A percentile compares a stretch with the other conserved stretches of the same genome.
These are phyloP conservation scores for Vararia minispora DNA, from an alignment of 768 basidiomycete species.

Conservation along the genomic window DNA sequence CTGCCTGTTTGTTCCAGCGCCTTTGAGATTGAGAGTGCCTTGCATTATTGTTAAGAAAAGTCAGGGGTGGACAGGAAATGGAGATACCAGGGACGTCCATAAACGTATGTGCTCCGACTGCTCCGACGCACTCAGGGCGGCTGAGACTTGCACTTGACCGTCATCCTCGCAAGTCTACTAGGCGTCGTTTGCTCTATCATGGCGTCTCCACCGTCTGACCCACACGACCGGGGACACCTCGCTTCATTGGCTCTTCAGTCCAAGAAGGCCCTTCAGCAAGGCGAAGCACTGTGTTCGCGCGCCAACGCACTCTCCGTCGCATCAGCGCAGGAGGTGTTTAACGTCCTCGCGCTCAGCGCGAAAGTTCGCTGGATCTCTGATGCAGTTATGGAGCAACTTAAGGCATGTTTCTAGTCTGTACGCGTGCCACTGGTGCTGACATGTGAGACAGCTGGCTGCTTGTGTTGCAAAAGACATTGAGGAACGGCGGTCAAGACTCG, in stretches of 20 bases:
- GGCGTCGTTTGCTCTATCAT: slow-evolving; percentile 7
- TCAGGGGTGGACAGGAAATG: too few relatives aligned
- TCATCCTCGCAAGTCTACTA: too few relatives aligned
- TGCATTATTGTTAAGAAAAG: too few relatives aligned
- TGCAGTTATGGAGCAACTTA: slow-evolving; percentile 66
- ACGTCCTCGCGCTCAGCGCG: slow-evolving; percentile 69
- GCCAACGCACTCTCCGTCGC: slow-evolving; percentile 53
- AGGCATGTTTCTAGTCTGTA: too few relatives aligned
- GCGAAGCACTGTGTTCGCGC: slow-evolving; percentile 60
- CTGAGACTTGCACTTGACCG: not conserved
- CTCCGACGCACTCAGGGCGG: slow-evolving; percentile 4
- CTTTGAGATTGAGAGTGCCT: too few relatives aligned
- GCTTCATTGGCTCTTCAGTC: slow-evolving; percentile 71
- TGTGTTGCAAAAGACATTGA: slow-evolving; percentile 67
- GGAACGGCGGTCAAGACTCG: slow-evolving; percentile 51
- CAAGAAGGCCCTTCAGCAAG: slow-evolving; percentile 72
- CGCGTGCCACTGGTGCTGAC: not conserved
- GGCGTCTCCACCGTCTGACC: slow-evolving; percentile 14
- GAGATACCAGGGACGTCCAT: too few relatives aligned
- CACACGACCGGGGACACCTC: slow-evolving; percentile 44
- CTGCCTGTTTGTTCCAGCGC: too few relatives aligned
- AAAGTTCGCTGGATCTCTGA: slow-evolving; percentile 71
- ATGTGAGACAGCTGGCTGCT: slow-evolving; percentile 45
- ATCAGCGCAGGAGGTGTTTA: slow-evolving; percentile 55
- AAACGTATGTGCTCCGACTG: slow-evolving; percentile 1